Conservation (phyloP, 2,329 filamentous ascomycete species). For the Pseudocercospora fuligena region DNA sequence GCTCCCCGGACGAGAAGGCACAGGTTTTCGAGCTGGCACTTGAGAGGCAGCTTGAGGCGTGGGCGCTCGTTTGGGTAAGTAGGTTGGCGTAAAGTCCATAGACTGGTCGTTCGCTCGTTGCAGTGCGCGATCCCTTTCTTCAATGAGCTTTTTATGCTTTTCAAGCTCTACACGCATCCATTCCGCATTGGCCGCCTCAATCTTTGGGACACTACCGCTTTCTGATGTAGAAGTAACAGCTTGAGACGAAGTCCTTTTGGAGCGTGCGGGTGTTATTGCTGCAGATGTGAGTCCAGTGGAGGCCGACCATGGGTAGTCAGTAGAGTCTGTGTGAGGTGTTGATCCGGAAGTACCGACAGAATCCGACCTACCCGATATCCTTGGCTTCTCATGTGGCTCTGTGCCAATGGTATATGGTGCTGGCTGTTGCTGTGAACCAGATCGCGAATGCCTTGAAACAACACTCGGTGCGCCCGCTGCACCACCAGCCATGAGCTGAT, state of each 20-base stretch:
- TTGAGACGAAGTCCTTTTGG: conserved; percentile 48
- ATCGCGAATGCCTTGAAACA: conserved; percentile 25
- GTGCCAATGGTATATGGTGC: conserved; percentile 36
- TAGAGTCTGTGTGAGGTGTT: conserved; percentile 49
- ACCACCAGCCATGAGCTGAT: conserved; percentile 34
- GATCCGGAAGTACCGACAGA: conserved; percentile 41
- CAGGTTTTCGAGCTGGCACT: conserved; percentile 35
- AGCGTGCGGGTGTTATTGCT: conserved; percentile 46
- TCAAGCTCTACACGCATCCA: conserved; percentile 53
- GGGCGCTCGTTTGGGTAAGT: conserved; percentile 6
- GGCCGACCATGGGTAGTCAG: conserved; percentile 44
- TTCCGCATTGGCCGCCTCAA: conserved; percentile 46
- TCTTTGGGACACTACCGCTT: conserved; percentile 38
- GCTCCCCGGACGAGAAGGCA: conserved; percentile 27
- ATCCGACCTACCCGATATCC: conserved; percentile 32
- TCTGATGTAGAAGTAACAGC: conserved; percentile 34
- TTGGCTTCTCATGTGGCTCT: conserved; percentile 37
- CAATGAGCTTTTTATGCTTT: conserved; percentile 40
- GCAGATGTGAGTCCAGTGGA: conserved; percentile 51
- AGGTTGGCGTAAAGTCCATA: conserved; percentile 9
- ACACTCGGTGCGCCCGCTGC: conserved; percentile 3
- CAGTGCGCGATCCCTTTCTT: conserved; percentile 26
- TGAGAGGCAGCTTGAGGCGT: conserved; percentile 19
- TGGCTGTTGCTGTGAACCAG: conserved; percentile 27
- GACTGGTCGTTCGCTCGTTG: conserved; percentile 15